Evolutionary conservation across 129 eudicot species (phyloP).

Genomic region (Heracleum sosnowskyi): DNA sequence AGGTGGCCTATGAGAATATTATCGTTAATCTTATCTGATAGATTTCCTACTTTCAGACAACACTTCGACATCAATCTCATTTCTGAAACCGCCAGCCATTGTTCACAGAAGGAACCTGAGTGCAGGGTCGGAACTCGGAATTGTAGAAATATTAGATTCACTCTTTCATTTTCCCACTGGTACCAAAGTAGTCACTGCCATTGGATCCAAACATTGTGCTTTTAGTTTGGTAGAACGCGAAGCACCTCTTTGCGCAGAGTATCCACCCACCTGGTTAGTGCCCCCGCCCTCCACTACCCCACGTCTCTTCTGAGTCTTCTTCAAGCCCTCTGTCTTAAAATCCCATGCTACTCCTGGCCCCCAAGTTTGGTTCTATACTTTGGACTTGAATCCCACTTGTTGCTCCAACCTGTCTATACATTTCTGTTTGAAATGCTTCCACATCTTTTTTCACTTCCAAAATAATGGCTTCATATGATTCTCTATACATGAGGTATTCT

Average conservation of each 20-base stretch:
- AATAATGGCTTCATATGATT: neutral
- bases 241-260: neutral
- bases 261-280: neutral
- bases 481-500: too few relatives aligned
- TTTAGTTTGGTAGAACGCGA: neutral
- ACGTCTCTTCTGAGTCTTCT: neutral
- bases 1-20: too few relatives aligned
- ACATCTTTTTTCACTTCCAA: neutral
- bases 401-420: neutral
- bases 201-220: neutral
- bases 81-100: too few relatives aligned
- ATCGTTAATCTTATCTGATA: too few relatives aligned
- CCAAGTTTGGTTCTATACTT: neutral
- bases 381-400: neutral
- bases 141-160: too few relatives aligned
- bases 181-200: too few relatives aligned
- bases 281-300: neutral
- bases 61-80: too few relatives aligned
- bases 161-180: too few relatives aligned
- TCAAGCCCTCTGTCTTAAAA: neutral
- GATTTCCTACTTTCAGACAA: too few relatives aligned
- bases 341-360: neutral
- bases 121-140: too few relatives aligned
- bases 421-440: neutral
- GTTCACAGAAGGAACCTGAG: too few relatives aligned